Evolutionary conservation across 257 asterid species (phyloP).

Genomic region (Cinchona pubescens): DNA sequence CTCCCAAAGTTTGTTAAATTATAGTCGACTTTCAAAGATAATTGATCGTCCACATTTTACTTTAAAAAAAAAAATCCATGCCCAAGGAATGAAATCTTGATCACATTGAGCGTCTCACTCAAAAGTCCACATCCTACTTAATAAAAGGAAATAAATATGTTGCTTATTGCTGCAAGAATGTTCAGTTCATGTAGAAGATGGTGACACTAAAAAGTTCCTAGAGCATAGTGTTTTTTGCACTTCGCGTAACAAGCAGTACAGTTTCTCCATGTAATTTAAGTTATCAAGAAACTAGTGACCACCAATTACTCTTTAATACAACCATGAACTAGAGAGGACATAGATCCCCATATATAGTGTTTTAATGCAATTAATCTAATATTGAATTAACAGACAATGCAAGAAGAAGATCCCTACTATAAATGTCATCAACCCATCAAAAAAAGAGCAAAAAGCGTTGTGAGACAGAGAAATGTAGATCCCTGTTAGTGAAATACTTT

Average conservation of each 20-base stretch:
- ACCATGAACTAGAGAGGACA: background rate
- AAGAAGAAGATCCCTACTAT: background rate
- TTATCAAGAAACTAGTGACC: background rate
- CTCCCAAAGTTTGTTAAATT: too few species aligned
- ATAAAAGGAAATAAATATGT: too few species aligned
- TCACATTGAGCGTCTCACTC: background rate
- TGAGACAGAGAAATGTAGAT: too few species aligned
- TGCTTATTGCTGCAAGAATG: background rate
- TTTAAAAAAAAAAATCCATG: background rate
- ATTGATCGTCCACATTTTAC: background rate
- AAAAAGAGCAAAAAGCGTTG: too few species aligned
- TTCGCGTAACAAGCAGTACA: background rate
- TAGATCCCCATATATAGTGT: background rate
- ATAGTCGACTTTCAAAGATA: too few species aligned
- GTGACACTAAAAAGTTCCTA: background rate
- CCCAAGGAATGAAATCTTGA: background rate
- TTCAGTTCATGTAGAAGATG: background rate
- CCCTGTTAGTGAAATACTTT: too few species aligned
- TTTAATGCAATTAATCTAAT: constrained; percentile 1
- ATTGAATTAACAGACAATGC: background rate
- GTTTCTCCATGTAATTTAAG: background rate
- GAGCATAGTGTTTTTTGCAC: background rate
- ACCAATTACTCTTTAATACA: too few species aligned
- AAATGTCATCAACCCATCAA: too few species aligned
- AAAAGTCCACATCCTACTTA: background rate